phyloP scores from a whole-genome alignment of 208 protist genomes.

The Leishmania mexicana region DNA sequence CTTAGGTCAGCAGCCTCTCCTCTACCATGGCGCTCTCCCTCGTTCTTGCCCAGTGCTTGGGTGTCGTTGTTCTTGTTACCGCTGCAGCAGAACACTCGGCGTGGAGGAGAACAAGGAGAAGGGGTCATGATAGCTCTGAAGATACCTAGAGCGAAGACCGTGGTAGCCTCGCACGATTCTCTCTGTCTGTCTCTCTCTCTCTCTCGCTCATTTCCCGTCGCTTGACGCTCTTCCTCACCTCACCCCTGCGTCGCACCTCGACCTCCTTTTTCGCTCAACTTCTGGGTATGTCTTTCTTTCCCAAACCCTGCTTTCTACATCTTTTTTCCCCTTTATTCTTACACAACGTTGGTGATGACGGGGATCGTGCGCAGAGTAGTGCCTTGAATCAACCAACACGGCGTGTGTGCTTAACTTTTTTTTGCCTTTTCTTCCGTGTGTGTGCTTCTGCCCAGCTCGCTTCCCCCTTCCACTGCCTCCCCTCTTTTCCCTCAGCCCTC shows the following conservation, averaged over 20 bases:
- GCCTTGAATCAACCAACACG: background rate
- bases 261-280: background rate
- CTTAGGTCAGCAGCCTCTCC: background rate
- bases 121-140: background rate
- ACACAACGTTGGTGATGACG: background rate
- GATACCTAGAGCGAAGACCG: background rate
- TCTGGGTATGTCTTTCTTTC: background rate
- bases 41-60: background rate
- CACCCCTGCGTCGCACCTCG: background rate
- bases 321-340: too few relatives aligned
- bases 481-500: background rate
- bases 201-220: background rate
- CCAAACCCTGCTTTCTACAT: background rate
- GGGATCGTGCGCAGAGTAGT: background rate
- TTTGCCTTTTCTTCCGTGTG: slow-evolving; percentile 1
- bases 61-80: background rate
- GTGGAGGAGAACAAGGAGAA: background rate
- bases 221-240: background rate
- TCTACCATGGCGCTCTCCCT: background rate
- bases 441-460: background rate
- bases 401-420: background rate
- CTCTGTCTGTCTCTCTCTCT: background rate
- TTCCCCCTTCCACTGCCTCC: background rate
- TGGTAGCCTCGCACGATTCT: background rate
- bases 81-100: background rate